phyloP scores from a whole-genome alignment of 2,329 filamentous ascomycete species.

The Colletotrichum spinosum region DNA sequence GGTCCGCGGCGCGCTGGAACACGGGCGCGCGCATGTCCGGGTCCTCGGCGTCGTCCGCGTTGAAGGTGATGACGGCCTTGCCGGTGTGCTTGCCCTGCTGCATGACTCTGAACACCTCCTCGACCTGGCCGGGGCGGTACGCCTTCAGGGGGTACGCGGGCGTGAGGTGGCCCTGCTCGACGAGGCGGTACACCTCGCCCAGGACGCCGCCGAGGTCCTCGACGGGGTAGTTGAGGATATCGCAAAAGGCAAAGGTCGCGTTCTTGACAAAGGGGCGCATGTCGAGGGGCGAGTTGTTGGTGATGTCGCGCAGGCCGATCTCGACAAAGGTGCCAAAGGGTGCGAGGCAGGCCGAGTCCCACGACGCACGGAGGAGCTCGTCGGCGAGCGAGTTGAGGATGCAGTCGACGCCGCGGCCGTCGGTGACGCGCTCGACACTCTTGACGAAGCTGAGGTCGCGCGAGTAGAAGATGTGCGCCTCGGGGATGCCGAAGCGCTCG shows the following conservation, averaged over 20 bases:
- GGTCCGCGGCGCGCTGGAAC: neutral
- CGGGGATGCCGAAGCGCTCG: constrained; percentile 40
- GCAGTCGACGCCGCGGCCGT: constrained; percentile 43
- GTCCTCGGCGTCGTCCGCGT: neutral
- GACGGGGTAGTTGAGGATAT: constrained; percentile 40
- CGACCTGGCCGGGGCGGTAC: constrained; percentile 43
- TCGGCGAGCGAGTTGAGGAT: constrained; percentile 52
- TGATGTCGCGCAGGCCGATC: constrained; percentile 54
- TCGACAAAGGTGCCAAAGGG: constrained; percentile 54
- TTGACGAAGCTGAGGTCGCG: constrained; percentile 44
- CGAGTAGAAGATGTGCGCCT: constrained; percentile 46
- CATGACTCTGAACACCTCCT: constrained; percentile 53
- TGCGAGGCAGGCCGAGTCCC: constrained; percentile 50
- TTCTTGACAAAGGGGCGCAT: constrained; percentile 55
- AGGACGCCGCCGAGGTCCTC: constrained; percentile 38
- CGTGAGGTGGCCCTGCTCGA: neutral
- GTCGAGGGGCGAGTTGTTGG: constrained; percentile 53
- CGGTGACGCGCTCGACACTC: constrained; percentile 41
- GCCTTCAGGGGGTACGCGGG: constrained; percentile 38
- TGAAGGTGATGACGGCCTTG: constrained; percentile 48
- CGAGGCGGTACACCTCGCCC: constrained; percentile 11
- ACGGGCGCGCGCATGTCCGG: neutral
- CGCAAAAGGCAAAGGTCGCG: constrained; percentile 48
- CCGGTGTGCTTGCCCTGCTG: constrained; percentile 53
- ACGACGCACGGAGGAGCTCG: constrained; percentile 50